A percentile compares a stretch with the other conserved stretches of the same genome.
Evolutionary conservation across 2,329 filamentous ascomycete genomes (phyloP).

Genomic region (Aspergillus cejpii): DNA sequence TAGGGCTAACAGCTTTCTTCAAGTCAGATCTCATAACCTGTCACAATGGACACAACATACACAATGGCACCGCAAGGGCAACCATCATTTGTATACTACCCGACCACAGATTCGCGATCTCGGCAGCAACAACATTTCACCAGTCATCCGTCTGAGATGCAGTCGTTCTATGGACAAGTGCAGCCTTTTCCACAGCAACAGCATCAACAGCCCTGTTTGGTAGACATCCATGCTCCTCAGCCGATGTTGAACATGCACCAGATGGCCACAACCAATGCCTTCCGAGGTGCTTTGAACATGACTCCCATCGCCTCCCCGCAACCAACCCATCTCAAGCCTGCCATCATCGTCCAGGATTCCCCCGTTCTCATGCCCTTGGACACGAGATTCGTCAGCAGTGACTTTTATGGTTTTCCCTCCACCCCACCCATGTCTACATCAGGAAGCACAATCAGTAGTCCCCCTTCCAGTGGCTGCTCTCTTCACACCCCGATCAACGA

Average conservation of each 20-base stretch:
- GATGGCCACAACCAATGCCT: slow-evolving; percentile 39
- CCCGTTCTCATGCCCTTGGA: slow-evolving; percentile 58
- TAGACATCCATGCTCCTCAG: slow-evolving; percentile 35
- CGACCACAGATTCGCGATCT: slow-evolving; percentile 65
- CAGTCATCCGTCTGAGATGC: slow-evolving; percentile 51
- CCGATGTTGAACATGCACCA: slow-evolving; percentile 42
- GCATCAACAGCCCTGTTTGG: slow-evolving; percentile 21
- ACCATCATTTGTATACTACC: slow-evolving; percentile 81
- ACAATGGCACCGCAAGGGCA: slow-evolving; percentile 57
- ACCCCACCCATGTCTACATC: slow-evolving; percentile 82
- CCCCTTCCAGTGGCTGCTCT: slow-evolving; percentile 65
- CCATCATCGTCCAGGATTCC: slow-evolving; percentile 58
- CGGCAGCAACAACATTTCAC: slow-evolving; percentile 74
- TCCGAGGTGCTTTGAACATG: slow-evolving; percentile 38
- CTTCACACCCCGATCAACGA: slow-evolving; percentile 77
- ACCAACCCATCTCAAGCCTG: slow-evolving; percentile 66
- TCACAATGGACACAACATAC: slow-evolving; percentile 60
- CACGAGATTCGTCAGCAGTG: slow-evolving; percentile 60
- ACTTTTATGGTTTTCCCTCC: slow-evolving; percentile 66
- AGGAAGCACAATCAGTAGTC: slow-evolving; percentile 79
- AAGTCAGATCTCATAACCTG: slow-evolving; percentile 4
- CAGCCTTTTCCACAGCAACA: slow-evolving; percentile 24
- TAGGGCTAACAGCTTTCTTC: slow-evolving; percentile 4
- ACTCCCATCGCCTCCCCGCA: slow-evolving; percentile 72
- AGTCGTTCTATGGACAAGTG: slow-evolving; percentile 41